Base-by-base conservation (phyloP, 2,329 filamentous ascomycete species). In the Phoma sp. region DNA sequence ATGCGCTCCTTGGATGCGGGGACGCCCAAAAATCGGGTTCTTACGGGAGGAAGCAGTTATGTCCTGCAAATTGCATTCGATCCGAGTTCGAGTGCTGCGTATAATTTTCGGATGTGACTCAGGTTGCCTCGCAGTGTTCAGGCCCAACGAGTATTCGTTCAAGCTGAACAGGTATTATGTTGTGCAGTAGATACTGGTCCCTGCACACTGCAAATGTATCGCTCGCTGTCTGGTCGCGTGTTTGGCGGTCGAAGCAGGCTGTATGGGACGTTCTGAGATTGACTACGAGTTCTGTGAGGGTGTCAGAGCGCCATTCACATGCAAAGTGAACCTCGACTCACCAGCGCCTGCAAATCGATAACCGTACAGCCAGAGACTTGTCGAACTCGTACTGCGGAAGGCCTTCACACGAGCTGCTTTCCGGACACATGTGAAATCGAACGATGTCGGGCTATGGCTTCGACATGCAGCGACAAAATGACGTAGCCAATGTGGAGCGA, bases 391-490 rank as follows among this genome's bases (percentile, higher is more conserved):
- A 60, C 26, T 57, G 60, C 57, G 59, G 56, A 64, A 65, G 58
- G 64, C 59, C 56, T 65, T 56, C 56, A 48, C 62, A 62, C 51
- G 58, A 62, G 55, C 56, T 32, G 39, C 42, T 58, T 56, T 38
- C 59, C 55, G 62, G 64, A 65, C 56, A 59, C 65, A 68, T 68
- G 65, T 68, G 65, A 66, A 61, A 60, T 59, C 54, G 56, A 49
- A 57, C 59, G 54, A 45, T 49, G 56, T 61, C 47, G 43, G 64
- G 47, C 34, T 54, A 57, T 56, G 47, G 33, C 47, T 48, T 49
- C 36, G 51, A 56, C 57, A 45, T 56, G 56, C 53, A 55, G 58
- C 57, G 40, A 61, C 60, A 61, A 47, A 51, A 68, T 68, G 65
- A 68, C 65, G 65, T 68, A 65, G 57, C 30, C 20, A 25, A 20